phyloP scores from a whole-genome alignment of 495 filamentous ascomycete species.

The Lophiostoma macrostomum region DNA sequence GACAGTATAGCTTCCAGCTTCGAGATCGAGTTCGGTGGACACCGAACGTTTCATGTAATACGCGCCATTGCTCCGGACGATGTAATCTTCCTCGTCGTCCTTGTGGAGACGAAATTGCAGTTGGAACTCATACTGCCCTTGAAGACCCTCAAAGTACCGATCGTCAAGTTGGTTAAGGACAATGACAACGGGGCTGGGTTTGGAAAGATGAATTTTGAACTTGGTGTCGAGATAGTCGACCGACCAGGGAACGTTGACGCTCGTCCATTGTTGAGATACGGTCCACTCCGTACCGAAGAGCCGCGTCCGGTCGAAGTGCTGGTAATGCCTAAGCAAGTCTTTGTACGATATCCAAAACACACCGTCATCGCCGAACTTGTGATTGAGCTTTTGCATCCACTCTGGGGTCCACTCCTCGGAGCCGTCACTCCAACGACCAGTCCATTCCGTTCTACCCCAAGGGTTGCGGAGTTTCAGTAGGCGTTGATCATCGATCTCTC shows the following conservation, averaged over 20 bases:
- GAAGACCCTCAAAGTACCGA: constrained; percentile 79
- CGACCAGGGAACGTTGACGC: constrained; percentile 78
- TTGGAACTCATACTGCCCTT: constrained; percentile 76
- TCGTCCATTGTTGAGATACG: constrained; percentile 80
- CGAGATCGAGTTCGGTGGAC: constrained; percentile 76
- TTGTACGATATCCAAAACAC: constrained; percentile 74
- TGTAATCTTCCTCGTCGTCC: constrained; percentile 76
- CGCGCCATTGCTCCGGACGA: constrained; percentile 71
- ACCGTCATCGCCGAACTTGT: constrained; percentile 87
- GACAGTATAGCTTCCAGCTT: constrained; percentile 76
- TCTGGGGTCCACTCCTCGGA: constrained; percentile 89
- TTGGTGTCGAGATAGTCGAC: constrained; percentile 81
- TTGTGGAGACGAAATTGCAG: constrained; percentile 80
- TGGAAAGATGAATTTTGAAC: constrained; percentile 67
- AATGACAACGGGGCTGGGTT: constrained; percentile 69
- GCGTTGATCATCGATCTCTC: constrained; percentile 69
- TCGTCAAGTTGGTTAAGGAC: constrained; percentile 80
- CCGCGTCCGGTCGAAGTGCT: constrained; percentile 80
- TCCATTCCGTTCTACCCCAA: constrained; percentile 81
- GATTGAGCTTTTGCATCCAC: constrained; percentile 74
- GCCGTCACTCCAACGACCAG: constrained; percentile 58
- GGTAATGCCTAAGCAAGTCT: constrained; percentile 80
- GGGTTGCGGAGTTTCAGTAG: constrained; percentile 81
- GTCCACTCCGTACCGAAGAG: constrained; percentile 83
- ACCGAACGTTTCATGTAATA: constrained; percentile 74